A percentile compares a stretch with the other conserved stretches of the same genome.
Conservation (phyloP, 345 rosid genomes). For the Rhodomyrtus tomentosa region DNA sequence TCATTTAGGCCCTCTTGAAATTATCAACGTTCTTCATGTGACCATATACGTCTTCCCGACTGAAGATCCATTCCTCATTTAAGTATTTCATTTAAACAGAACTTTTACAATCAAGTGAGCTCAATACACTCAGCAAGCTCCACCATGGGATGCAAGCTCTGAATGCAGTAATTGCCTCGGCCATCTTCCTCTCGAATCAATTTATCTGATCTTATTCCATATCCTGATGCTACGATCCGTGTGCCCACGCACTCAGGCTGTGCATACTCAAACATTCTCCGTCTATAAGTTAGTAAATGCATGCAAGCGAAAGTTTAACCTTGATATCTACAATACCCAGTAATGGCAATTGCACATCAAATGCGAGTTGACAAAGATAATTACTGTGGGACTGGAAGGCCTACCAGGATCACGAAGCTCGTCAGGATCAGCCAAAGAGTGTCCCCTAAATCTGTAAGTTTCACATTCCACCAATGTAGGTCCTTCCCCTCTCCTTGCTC, state of each 20-base stretch:
- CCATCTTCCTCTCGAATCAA: not conserved
- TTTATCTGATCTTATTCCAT: not conserved
- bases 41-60: not conserved
- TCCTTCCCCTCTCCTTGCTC: constrained; percentile 55
- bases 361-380: not conserved
- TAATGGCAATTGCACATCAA: not conserved
- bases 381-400: not conserved
- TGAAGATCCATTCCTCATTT: not conserved
- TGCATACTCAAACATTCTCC: not conserved
- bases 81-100: not conserved
- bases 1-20: not conserved
- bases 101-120: not conserved
- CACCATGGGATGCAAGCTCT: not conserved
- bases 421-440: constrained; percentile 63
- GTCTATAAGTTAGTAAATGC: not conserved
- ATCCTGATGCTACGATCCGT: not conserved
- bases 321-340: not conserved
- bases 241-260: not conserved
- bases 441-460: constrained; percentile 56
- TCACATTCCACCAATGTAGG: constrained; percentile 58
- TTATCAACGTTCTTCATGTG: not conserved
- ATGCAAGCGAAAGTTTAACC: not conserved
- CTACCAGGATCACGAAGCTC: constrained; percentile 60
- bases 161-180: not conserved
- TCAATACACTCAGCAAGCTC: not conserved